phyloP scores from a whole-genome alignment of 1,284 basidiomycete genomes.

The Puccinia triticina region DNA sequence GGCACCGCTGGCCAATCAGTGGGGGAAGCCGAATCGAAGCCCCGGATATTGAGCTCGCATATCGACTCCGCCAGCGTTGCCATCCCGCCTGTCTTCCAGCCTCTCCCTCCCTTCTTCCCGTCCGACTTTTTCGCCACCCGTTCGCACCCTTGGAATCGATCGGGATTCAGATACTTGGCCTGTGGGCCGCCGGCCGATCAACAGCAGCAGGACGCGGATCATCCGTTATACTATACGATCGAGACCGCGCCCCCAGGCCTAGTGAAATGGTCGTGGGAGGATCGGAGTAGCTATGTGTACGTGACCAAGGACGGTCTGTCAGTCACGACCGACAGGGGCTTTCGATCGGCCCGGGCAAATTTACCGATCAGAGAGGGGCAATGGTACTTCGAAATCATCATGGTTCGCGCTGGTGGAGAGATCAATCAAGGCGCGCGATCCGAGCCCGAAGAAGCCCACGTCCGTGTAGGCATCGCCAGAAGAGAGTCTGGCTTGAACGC shows the following conservation, averaged over 20 bases:
- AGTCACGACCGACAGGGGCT: constrained; percentile 82
- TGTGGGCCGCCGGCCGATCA: constrained; percentile 69
- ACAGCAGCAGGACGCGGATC: not conserved
- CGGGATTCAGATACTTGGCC: constrained; percentile 72
- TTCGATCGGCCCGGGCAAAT: constrained; percentile 84
- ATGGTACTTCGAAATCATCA: constrained; percentile 91
- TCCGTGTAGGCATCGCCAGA: constrained; percentile 86
- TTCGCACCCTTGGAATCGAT: constrained; percentile 49
- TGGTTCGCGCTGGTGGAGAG: constrained; percentile 76
- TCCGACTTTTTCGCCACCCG: constrained; percentile 42
- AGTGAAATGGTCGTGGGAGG: constrained; percentile 64
- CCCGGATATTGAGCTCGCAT: not conserved
- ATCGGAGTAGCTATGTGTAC: constrained; percentile 71
- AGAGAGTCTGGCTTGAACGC: constrained; percentile 89
- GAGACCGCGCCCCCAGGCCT: constrained; percentile 25
- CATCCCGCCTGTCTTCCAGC: constrained; percentile 47
- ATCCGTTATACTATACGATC: constrained; percentile 45
- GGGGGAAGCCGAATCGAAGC: not conserved
- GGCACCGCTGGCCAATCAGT: not conserved
- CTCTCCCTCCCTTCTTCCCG: constrained; percentile 33
- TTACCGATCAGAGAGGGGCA: constrained; percentile 83
- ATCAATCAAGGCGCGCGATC: constrained; percentile 52
- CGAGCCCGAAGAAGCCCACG: constrained; percentile 69
- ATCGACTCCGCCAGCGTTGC: constrained; percentile 40
- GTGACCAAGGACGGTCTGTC: constrained; percentile 79